Evolutionary conservation across 257 asterid species (phyloP).

Genomic region (Primulina tabacum): DNA sequence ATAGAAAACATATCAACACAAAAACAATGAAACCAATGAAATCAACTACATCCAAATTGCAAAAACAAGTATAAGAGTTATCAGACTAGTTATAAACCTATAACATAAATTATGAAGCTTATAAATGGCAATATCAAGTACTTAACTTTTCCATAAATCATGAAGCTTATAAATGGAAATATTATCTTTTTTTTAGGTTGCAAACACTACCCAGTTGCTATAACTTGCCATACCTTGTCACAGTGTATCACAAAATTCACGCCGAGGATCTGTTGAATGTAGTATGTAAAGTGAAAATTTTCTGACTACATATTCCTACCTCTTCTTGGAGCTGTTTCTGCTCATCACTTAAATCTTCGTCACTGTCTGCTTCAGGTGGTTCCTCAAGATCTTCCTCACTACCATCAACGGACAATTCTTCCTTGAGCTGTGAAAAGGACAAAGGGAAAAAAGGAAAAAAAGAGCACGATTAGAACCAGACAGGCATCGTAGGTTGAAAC

Average conservation of each 20-base stretch:
- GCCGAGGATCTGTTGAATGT: not conserved
- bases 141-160: not conserved
- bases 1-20: not conserved
- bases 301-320: constrained; percentile 35
- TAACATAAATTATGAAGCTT: not conserved
- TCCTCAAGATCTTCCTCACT: constrained; percentile 95
- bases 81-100: not conserved
- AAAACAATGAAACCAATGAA: not conserved
- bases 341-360: constrained; percentile 77
- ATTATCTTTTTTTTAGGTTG: no score
- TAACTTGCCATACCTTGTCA: not conserved
- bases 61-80: not conserved
- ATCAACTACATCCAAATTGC: not conserved
- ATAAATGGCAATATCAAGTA: not conserved
- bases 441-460: constrained; percentile 12
- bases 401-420: constrained; percentile 86
- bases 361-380: constrained; percentile 72
- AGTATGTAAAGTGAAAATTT: not conserved
- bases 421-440: constrained; percentile 67
- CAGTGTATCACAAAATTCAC: not conserved
- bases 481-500: not conserved
- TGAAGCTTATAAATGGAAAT: no score
- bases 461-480: constrained; percentile 2
- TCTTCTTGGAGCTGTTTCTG: constrained; percentile 56
- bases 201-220: no score